Evolutionary conservation across 768 basidiomycete species (phyloP).

Genomic region (Pleurotus tuber-regium): DNA sequence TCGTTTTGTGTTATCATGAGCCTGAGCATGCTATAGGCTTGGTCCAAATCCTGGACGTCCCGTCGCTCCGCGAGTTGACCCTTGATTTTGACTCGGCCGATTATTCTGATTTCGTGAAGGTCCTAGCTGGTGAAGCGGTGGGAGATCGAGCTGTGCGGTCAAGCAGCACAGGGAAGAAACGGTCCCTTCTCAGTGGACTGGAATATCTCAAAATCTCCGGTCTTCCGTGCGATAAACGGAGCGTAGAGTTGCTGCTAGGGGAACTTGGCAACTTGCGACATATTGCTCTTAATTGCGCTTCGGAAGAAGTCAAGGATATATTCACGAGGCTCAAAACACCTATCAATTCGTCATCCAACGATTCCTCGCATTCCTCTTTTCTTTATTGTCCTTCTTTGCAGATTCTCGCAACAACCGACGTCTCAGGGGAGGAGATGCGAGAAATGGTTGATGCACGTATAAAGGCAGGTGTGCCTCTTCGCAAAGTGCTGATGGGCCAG

Average conservation of each 20-base stretch:
- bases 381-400: slow-evolving; percentile 51
- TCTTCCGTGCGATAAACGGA: slow-evolving; percentile 38
- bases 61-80: slow-evolving; percentile 38
- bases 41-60: slow-evolving; percentile 35
- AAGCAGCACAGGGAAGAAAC: slow-evolving; percentile 22
- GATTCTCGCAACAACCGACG: slow-evolving; percentile 43
- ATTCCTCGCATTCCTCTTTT: slow-evolving; percentile 14
- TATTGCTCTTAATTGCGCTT: slow-evolving; percentile 37
- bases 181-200: slow-evolving; percentile 47
- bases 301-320: slow-evolving; percentile 21
- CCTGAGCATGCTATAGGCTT: slow-evolving; percentile 36
- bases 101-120: slow-evolving; percentile 44
- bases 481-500: slow-evolving; percentile 37
- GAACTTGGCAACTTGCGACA: slow-evolving; percentile 46
- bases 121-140: slow-evolving; percentile 29
- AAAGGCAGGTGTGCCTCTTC: slow-evolving; percentile 43
- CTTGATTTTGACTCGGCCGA: slow-evolving; percentile 60
- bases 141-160: neutral
- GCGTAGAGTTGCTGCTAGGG: slow-evolving; percentile 36
- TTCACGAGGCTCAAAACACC: slow-evolving; percentile 18
- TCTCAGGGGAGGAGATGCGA: slow-evolving; percentile 39
- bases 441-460: slow-evolving; percentile 42
- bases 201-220: slow-evolving; percentile 51
- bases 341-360: slow-evolving; percentile 1
- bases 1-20: slow-evolving; percentile 39